Evolutionary conservation across 768 basidiomycete genomes (phyloP).

Genomic region (Psilocybe subaeruginosa): DNA sequence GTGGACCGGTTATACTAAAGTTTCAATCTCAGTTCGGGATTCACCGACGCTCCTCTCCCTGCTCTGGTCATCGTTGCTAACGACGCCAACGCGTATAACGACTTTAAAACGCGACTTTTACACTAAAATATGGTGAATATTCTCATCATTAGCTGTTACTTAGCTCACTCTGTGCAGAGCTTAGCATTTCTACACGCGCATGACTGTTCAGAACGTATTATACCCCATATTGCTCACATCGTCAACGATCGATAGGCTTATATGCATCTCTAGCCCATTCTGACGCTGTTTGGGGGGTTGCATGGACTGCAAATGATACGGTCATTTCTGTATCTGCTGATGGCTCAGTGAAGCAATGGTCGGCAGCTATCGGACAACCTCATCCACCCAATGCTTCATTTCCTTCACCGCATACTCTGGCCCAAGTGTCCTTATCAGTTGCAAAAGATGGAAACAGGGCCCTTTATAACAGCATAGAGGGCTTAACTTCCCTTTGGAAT

Average conservation of each 20-base stretch:
- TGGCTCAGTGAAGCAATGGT: slow-evolving; percentile 76
- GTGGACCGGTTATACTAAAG: slow-evolving; percentile 23
- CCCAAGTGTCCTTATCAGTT: slow-evolving; percentile 80
- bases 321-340: slow-evolving; percentile 78
- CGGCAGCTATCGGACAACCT: slow-evolving; percentile 66
- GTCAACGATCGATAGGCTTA: slow-evolving; percentile 29
- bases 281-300: slow-evolving; percentile 79
- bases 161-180: slow-evolving; percentile 45
- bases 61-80: slow-evolving; percentile 22
- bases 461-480: slow-evolving; percentile 84
- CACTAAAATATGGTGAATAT: slow-evolving; percentile 34
- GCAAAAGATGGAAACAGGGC: slow-evolving; percentile 66
- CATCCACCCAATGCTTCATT: slow-evolving; percentile 49
- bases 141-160: background rate
- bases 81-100: slow-evolving; percentile 28
- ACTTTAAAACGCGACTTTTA: slow-evolving; percentile 7
- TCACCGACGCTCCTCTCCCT: slow-evolving; percentile 31
- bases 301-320: slow-evolving; percentile 69
- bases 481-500: slow-evolving; percentile 78
- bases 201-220: slow-evolving; percentile 77
- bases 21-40: slow-evolving; percentile 61
- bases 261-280: slow-evolving; percentile 62
- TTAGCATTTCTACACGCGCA: slow-evolving; percentile 74
- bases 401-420: slow-evolving; percentile 79
- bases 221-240: slow-evolving; percentile 28